phyloP scores from a whole-genome alignment of 2,329 filamentous ascomycete genomes.

The Diaporthe batatas region DNA sequence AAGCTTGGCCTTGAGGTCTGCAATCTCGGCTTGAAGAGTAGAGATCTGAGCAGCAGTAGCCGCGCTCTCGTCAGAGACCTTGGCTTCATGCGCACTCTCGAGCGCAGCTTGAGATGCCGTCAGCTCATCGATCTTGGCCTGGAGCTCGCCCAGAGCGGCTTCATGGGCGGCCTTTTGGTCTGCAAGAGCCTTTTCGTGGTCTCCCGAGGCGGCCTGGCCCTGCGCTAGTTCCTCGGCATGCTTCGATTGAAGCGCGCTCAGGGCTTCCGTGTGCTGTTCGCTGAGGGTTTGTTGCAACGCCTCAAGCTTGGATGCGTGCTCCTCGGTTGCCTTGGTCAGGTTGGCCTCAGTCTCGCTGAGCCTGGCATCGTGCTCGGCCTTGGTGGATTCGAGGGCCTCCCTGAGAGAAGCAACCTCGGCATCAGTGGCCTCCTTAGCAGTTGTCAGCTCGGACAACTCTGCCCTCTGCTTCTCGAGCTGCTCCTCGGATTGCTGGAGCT shows the following conservation, averaged over 20 bases:
- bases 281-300: conserved; percentile 63
- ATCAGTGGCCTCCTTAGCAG: conserved; percentile 63
- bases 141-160: conserved; percentile 60
- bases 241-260: conserved; percentile 66
- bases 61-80: conserved; percentile 59
- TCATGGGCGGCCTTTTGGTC: conserved; percentile 67
- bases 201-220: conserved; percentile 58
- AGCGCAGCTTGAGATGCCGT: conserved; percentile 60
- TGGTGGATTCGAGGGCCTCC: conserved; percentile 62
- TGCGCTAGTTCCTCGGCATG: conserved; percentile 65
- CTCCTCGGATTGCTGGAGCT: conserved; percentile 64
- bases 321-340: conserved; percentile 57
- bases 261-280: conserved; percentile 63
- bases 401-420: conserved; percentile 63
- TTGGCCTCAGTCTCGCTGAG: conserved; percentile 55
- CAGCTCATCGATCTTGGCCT: conserved; percentile 68
- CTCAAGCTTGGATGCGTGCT: conserved; percentile 64
- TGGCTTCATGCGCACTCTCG: conserved; percentile 60
- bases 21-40: conserved; percentile 66
- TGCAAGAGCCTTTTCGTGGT: conserved; percentile 63
- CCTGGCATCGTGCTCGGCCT: conserved; percentile 56
- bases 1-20: conserved; percentile 63
- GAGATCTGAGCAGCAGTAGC: conserved; percentile 61
- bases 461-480: conserved; percentile 64
- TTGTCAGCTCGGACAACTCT: conserved; percentile 62